phyloP scores from a whole-genome alignment of 2,329 filamentous ascomycete species.

The Scedosporium boydii region DNA sequence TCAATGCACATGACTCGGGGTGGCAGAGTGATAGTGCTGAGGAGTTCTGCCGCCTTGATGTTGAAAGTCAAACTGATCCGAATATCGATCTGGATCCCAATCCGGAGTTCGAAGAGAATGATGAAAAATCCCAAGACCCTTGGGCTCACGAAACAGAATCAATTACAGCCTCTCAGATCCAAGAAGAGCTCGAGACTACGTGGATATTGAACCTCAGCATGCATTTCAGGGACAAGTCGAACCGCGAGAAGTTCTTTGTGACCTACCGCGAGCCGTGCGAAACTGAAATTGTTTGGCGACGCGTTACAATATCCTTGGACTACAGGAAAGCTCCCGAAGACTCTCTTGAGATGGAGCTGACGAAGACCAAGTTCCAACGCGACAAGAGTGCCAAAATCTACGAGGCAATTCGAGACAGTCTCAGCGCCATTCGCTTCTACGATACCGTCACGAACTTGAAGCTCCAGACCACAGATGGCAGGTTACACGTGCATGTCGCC shows the following conservation, averaged over 20 bases:
- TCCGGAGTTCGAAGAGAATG: not conserved
- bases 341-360: conserved; percentile 78
- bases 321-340: conserved; percentile 72
- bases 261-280: conserved; percentile 66
- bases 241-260: conserved; percentile 95
- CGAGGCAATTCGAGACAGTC: conserved; percentile 83
- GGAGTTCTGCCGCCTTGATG: not conserved
- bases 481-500: conserved; percentile 93
- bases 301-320: conserved; percentile 88
- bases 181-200: conserved; percentile 71
- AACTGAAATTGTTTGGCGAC: conserved; percentile 62
- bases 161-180: conserved; percentile 45
- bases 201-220: conserved; percentile 98
- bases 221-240: conserved; percentile 91
- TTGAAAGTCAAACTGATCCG: conserved; percentile 2
- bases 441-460: conserved; percentile 93
- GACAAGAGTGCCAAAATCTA: conserved; percentile 93
- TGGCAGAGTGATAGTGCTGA: not conserved
- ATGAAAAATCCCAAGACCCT: conserved; percentile 5
- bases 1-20: not conserved
- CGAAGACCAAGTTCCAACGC: conserved; percentile 68
- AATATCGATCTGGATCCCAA: not conserved
- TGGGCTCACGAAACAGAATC: conserved; percentile 29
- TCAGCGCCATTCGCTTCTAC: conserved; percentile 92
- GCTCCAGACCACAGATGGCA: conserved; percentile 76